Conservation (phyloP, 192 early-diverging fungal genomes). For the Physocladia obscura region DNA sequence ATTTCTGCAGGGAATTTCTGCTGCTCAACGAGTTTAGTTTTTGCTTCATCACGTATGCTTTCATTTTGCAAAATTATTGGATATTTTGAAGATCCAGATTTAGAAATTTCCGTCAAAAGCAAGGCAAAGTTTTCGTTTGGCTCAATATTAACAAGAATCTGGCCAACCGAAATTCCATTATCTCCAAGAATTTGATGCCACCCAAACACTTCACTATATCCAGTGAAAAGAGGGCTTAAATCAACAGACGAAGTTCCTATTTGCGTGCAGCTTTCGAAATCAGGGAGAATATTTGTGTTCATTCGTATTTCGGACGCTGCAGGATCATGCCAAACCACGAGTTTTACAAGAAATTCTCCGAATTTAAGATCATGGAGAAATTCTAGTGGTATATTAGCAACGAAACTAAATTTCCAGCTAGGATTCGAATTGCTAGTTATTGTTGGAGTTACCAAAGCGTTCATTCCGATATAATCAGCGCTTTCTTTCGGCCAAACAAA, state of each 20-base stretch:
- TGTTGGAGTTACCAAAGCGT: too few species aligned
- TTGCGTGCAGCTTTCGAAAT: not conserved
- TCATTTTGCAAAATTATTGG: too few species aligned
- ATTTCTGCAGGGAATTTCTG: too few species aligned
- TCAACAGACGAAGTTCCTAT: constrained; percentile 32
- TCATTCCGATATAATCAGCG: too few species aligned
- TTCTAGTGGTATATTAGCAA: constrained; percentile 1
- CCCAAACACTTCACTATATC: constrained; percentile 31
- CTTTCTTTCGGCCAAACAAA: constrained; percentile 18
- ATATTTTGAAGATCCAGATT: too few species aligned
- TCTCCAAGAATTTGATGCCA: constrained; percentile 39
- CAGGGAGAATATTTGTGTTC: not conserved
- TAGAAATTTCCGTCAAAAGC: constrained; percentile 12
- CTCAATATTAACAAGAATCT: constrained; percentile 33
- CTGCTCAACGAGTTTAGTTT: too few species aligned
- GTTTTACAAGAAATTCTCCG: constrained; percentile 5
- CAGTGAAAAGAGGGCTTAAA: constrained; percentile 32
- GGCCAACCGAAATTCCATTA: constrained; percentile 15
- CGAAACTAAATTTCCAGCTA: constrained; percentile 15
- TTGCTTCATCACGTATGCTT: too few species aligned
- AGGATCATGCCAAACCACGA: constrained; percentile 31
- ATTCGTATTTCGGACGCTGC: not conserved
- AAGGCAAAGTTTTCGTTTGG: constrained; percentile 32
- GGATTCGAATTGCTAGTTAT: too few species aligned
- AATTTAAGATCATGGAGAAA: constrained; percentile 14